phyloP scores from a whole-genome alignment of 1,284 basidiomycete genomes.

The Acaromyces ingoldii region DNA sequence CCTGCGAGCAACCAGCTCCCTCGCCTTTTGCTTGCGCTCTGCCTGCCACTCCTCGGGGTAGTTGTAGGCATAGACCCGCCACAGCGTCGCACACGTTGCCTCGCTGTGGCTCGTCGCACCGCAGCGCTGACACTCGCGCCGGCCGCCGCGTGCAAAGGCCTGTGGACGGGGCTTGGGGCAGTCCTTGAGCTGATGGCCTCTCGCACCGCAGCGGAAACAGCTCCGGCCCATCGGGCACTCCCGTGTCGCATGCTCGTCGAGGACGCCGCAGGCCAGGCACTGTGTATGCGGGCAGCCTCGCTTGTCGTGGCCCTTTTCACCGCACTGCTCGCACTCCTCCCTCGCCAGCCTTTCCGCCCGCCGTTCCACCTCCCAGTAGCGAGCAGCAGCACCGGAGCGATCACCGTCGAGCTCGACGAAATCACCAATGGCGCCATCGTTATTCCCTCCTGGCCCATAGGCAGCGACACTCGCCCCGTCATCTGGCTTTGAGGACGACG shows the following conservation, averaged over 20 bases:
- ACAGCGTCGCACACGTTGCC: conserved; percentile 78
- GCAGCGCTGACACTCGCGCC: conserved; percentile 69
- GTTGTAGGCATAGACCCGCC: conserved; percentile 79
- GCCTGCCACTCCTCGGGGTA: conserved; percentile 58
- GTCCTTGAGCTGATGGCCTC: conserved; percentile 72
- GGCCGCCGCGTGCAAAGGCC: conserved; percentile 21
- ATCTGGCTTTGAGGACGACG: neutral
- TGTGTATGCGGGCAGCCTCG: conserved; percentile 52
- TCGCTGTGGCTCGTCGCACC: conserved; percentile 64
- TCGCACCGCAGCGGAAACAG: conserved; percentile 79
- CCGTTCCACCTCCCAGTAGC: conserved; percentile 37
- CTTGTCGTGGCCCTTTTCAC: conserved; percentile 34
- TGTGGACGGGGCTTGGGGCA: conserved; percentile 58
- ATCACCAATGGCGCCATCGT: conserved; percentile 25
- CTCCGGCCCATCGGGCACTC: conserved; percentile 76
- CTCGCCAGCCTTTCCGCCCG: conserved; percentile 22
- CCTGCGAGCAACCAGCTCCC: neutral
- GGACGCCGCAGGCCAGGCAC: conserved; percentile 81
- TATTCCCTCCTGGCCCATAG: conserved; percentile 6
- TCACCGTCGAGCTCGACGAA: conserved; percentile 29
- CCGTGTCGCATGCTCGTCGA: conserved; percentile 74
- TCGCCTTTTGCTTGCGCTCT: conserved; percentile 12
- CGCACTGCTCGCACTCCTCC: conserved; percentile 31
- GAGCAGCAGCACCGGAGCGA: neutral
- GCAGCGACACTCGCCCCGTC: neutral